These are phyloP conservation scores for Nigrospora sphaerica DNA, from an alignment of 2,329 filamentous ascomycete genomes.

Conservation along the genomic window DNA sequence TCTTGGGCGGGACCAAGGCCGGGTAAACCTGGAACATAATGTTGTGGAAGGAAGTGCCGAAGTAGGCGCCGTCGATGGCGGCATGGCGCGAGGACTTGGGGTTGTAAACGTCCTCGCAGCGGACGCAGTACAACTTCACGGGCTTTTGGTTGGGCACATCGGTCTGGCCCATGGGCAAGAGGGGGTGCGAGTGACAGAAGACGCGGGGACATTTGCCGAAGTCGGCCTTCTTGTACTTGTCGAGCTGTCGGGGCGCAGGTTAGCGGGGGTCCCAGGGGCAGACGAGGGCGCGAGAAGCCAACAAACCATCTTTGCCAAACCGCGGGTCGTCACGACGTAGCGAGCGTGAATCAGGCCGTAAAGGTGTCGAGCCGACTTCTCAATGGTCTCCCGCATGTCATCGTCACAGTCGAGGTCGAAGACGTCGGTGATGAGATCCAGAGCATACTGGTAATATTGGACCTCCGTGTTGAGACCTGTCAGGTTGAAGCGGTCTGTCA, in stretches of 20 bases:
- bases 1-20: conserved; percentile 80
- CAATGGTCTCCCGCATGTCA: conserved; percentile 95
- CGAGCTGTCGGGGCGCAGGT: conserved; percentile 53
- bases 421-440: conserved; percentile 94
- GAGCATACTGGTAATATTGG: conserved; percentile 97
- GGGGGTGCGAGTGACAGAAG: conserved; percentile 85
- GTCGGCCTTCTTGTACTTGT: conserved; percentile 97
- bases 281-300: conserved; percentile 13
- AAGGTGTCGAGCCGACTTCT: conserved; percentile 91
- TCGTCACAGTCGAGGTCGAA: conserved; percentile 99
- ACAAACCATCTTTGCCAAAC: conserved; percentile 87
- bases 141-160: conserved; percentile 82
- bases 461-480: conserved; percentile 96
- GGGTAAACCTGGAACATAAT: conserved; percentile 99
- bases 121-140: conserved; percentile 94
- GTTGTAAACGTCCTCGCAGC: conserved; percentile 98
- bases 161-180: conserved; percentile 90
- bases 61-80: conserved; percentile 94
- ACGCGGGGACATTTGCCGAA: conserved; percentile 98
- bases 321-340: conserved; percentile 93
- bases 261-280: neutral
- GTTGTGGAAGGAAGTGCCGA: conserved; percentile 96
- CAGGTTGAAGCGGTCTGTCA: conserved; percentile 96
- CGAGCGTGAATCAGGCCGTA: conserved; percentile 94
- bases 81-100: conserved; percentile 93